A percentile compares a stretch with the other conserved stretches of the same genome.
Conservation (phyloP, 2,329 filamentous ascomycete genomes). For the Neodidymelliopsis sp. region DNA sequence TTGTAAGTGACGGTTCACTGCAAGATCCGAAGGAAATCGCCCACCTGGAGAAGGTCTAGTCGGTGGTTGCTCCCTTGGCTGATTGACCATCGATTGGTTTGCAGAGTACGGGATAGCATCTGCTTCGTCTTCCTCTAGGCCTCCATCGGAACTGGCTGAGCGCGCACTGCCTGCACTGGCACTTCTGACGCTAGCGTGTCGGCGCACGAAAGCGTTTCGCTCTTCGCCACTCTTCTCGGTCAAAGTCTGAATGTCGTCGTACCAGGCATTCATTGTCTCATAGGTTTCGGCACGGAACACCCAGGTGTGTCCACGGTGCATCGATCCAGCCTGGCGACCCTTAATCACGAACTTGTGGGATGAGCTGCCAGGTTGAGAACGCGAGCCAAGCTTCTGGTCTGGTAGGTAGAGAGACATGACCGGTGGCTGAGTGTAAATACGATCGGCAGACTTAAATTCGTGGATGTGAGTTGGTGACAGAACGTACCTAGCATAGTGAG, state of each 20-base stretch:
- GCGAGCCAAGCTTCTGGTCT: conserved; percentile 94
- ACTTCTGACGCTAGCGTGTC: conserved; percentile 79
- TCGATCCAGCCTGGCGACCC: conserved; percentile 87
- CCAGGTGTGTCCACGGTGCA: conserved; percentile 82
- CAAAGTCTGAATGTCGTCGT: conserved; percentile 87
- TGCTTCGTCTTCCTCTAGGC: conserved; percentile 63
- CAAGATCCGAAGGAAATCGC: conserved; percentile 93
- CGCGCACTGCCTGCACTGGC: conserved; percentile 68
- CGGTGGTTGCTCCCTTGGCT: conserved; percentile 52
- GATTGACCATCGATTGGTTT: conserved; percentile 55
- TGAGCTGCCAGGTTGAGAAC: conserved; percentile 80
- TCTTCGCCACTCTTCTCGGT: conserved; percentile 91
- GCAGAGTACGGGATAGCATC: conserved; percentile 71
- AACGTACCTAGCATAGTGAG: conserved; percentile 73
- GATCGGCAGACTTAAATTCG: conserved; percentile 98
- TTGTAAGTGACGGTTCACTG: conserved; percentile 85
- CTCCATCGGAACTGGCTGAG: conserved; percentile 58
- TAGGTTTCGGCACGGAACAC: conserved; percentile 73
- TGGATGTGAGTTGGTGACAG: conserved; percentile 95
- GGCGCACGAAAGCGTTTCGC: conserved; percentile 83
- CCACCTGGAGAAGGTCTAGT: conserved; percentile 89
- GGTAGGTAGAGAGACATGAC: conserved; percentile 96
- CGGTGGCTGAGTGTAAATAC: conserved; percentile 79
- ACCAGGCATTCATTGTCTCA: conserved; percentile 98
- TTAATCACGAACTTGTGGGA: conserved; percentile 99